Base-by-base conservation (phyloP, 2,329 filamentous ascomycete genomes). In the Reticulascus tulasneorum region DNA sequence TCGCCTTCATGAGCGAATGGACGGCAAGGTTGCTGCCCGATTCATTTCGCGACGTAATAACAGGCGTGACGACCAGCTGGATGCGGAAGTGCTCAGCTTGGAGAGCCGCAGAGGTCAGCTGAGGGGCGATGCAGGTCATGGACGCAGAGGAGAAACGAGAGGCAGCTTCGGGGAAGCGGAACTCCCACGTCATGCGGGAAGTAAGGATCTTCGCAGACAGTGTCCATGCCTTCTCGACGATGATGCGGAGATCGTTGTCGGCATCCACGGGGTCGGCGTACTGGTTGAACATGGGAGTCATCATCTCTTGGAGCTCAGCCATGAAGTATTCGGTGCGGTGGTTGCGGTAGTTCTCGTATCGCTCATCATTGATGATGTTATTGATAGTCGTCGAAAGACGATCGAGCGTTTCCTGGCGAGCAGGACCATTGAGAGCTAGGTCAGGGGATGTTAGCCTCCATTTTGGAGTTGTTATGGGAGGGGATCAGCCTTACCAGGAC, bases 21-120 rank as follows among this genome's bases (percentile, higher is more conserved):
- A 66, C 60, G 18, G 63, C 60, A 29, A 72, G 66, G 35, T 62
- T 64, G 28, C 54, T 49, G 11, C 67, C 69, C 3, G 57, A 64
- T 23, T 77, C 73, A 44, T 75, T 73, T 21, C 73, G 64, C 47
- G 73, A 66, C 3, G 71, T 76, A 29, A 78, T 65, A 8, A 70
- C 64, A 1, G 75, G 75, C 0, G 74, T 76, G 6, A 73, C 68
- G 19, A 73, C 69, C 2, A 77, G 60, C 35, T 69, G 67, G n/a
- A 79, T 53, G 6, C 73, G 67, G 55, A 62, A 69, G 47, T 76
- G 71, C 47, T 63, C 63, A 6, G 62, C 56, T 55, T 76, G 71
- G 15, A 77, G 53, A 33, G 66, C 58, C 36, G 60, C 51, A 1
- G 64, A 57, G 23, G 67, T 59, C 19, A 58, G 47, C 23, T 51